Evolutionary conservation across 495 filamentous ascomycete species (phyloP).

Genomic region (Astrocystis sublimbata): DNA sequence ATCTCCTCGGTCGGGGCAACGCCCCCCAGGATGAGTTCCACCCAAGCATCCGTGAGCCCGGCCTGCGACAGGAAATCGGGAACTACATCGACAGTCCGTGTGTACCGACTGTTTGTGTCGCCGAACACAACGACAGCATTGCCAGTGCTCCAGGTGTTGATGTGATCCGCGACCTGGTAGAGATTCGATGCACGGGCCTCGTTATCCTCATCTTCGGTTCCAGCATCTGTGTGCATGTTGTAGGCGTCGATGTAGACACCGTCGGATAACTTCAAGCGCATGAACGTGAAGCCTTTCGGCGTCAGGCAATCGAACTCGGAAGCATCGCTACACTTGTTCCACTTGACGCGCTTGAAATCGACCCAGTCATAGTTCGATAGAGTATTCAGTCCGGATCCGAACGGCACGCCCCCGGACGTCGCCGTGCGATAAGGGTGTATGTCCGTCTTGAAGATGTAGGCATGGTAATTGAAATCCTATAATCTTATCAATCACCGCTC

Average conservation of each 20-base stretch:
- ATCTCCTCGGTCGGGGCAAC: constrained; percentile 41
- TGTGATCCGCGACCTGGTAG: constrained; percentile 56
- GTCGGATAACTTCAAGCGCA: constrained; percentile 47
- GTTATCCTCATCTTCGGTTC: constrained; percentile 50
- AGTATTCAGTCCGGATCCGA: constrained; percentile 64
- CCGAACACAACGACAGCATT: constrained; percentile 62
- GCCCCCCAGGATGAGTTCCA: constrained; percentile 49
- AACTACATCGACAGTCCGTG: constrained; percentile 51
- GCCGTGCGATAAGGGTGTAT: constrained; percentile 58
- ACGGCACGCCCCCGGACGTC: constrained; percentile 60
- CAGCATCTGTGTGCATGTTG: constrained; percentile 65
- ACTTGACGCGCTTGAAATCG: constrained; percentile 57
- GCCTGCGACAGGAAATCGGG: constrained; percentile 47
- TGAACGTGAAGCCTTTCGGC: constrained; percentile 65
- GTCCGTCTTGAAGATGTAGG: constrained; percentile 56
- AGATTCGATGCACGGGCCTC: constrained; percentile 55
- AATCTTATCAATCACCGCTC: constrained; percentile 1
- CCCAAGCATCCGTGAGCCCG: constrained; percentile 54
- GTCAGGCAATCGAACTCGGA: constrained; percentile 60
- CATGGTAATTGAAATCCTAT: constrained; percentile 67
- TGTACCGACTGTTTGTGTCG: constrained; percentile 62
- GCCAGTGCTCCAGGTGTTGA: constrained; percentile 51
- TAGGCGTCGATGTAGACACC: constrained; percentile 58
- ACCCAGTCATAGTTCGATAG: constrained; percentile 57
- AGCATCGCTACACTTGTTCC: constrained; percentile 56